Percentiles rank a stretch among this genome's conserved stretches.
phyloP scores from a whole-genome alignment of 805 yeast species.

The Yarrowia porcina region DNA sequence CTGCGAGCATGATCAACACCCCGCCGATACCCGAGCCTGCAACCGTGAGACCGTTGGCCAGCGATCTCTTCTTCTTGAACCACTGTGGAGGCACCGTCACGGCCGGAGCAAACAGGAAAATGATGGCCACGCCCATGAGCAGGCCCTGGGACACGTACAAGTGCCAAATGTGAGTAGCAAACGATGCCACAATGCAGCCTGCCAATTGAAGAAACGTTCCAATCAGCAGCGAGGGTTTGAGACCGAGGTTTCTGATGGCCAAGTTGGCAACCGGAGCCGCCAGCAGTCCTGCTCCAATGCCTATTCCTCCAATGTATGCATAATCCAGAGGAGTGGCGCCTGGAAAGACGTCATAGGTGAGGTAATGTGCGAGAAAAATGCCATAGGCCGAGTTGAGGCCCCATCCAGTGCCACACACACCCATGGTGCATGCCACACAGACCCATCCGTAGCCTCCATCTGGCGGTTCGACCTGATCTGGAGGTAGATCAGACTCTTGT shows the following conservation, averaged over 20 bases:
- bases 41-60: slow-evolving; percentile 50
- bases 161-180: slow-evolving; percentile 45
- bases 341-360: slow-evolving; percentile 22
- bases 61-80: slow-evolving; percentile 46
- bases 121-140: slow-evolving; percentile 49
- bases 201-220: slow-evolving; percentile 7
- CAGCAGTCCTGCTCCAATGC: slow-evolving; percentile 4
- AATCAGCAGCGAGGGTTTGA: slow-evolving; percentile 9
- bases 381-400: slow-evolving; percentile 25
- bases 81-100: slow-evolving; percentile 49
- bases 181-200: slow-evolving; percentile 21
- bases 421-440: slow-evolving; percentile 24
- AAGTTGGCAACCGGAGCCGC: slow-evolving; percentile 9
- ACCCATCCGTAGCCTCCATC: slow-evolving; percentile 26
- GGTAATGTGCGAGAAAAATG: slow-evolving; percentile 22
- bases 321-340: slow-evolving; percentile 16
- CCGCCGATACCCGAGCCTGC: slow-evolving; percentile 55
- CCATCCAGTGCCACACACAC: slow-evolving; percentile 19
- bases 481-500: background rate
- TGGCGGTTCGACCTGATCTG: slow-evolving; percentile 12
- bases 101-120: slow-evolving; percentile 45
- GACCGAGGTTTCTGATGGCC: slow-evolving; percentile 19
- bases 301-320: slow-evolving; percentile 23
- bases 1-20: slow-evolving; percentile 33
- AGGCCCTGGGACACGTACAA: slow-evolving; percentile 53